Conservation (phyloP, 129 eudicot species). For the Sambucus nigra region DNA sequence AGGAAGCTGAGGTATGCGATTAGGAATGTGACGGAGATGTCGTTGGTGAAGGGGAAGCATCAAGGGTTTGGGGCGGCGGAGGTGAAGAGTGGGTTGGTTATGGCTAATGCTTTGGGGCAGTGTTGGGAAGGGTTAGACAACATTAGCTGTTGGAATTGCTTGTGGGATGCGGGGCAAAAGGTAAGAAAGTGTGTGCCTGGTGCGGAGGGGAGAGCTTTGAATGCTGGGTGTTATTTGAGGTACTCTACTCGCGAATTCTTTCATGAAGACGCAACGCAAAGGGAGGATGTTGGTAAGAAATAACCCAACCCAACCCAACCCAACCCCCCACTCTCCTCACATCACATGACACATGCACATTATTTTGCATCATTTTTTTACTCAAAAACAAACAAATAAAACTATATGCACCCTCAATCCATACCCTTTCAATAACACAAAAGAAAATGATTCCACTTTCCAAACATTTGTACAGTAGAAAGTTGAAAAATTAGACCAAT, state of each 20-base stretch:
- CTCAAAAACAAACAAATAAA: too few relatives aligned
- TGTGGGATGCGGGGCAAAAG: conserved; percentile 9
- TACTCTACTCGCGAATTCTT: conserved; percentile 5
- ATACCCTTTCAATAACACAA: too few relatives aligned
- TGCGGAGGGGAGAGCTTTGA: conserved; percentile 6
- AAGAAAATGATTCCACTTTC: too few relatives aligned
- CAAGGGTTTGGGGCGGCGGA: conserved; percentile 11
- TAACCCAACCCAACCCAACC: background rate
- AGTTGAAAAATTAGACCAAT: too few relatives aligned
- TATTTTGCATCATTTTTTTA: too few relatives aligned
- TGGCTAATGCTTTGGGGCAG: conserved; percentile 12
- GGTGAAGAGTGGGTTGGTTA: background rate
- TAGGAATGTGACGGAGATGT: background rate
- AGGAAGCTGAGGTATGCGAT: background rate
- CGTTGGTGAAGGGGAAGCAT: background rate
- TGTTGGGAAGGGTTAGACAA: conserved; percentile 1
- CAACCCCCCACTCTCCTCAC: too few relatives aligned
- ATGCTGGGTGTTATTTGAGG: conserved; percentile 20
- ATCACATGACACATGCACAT: too few relatives aligned
- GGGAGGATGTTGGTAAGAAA: background rate
- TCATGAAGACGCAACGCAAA: background rate
- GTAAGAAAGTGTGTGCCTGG: conserved; percentile 7
- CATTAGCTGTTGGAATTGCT: background rate
- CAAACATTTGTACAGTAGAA: too few relatives aligned
- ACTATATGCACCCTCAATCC: too few relatives aligned